A percentile compares a stretch with the other conserved stretches of the same genome.
phyloP scores from a whole-genome alignment of 805 yeast genomes.

The Cyberlindnera mrakii region DNA sequence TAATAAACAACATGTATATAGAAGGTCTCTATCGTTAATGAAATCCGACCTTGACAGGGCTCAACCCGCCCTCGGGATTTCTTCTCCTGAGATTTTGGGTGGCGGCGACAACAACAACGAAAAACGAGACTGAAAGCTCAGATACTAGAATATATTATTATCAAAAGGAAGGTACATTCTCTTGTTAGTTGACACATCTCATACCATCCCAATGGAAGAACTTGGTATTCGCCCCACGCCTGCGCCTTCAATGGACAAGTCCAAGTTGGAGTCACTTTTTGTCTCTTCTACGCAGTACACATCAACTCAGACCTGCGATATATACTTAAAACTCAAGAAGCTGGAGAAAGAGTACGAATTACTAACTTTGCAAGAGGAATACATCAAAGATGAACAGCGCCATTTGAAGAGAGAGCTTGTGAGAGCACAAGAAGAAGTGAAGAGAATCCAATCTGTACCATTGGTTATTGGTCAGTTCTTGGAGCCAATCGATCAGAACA shows the following conservation, averaged over 20 bases:
- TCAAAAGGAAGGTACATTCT: too few relatives aligned
- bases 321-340: slow-evolving; percentile 78
- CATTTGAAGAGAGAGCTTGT: slow-evolving; percentile 90
- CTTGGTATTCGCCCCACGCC: slow-evolving; percentile 42
- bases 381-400: slow-evolving; percentile 96
- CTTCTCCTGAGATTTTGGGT: background rate
- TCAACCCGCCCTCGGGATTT: too few relatives aligned
- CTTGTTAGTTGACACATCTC: background rate
- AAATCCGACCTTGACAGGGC: too few relatives aligned
- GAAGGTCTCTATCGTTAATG: too few relatives aligned
- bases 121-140: too few relatives aligned
- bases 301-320: slow-evolving; percentile 38
- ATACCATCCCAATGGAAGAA: slow-evolving; percentile 45
- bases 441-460: slow-evolving; percentile 95
- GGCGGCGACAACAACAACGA: slow-evolving; percentile 1
- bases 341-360: slow-evolving; percentile 88
- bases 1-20: background rate
- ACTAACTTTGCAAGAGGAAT: slow-evolving; percentile 84
- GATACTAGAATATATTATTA: too few relatives aligned
- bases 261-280: slow-evolving; percentile 25
- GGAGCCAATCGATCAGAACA: slow-evolving; percentile 94
- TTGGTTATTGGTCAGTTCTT: slow-evolving; percentile 96
- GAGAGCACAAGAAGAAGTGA: slow-evolving; percentile 97
- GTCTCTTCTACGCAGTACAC: slow-evolving; percentile 14
- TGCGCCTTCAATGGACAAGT: slow-evolving; percentile 26